Base-by-base conservation (phyloP, 305 asterid species). In the Ajuga reptans region DNA sequence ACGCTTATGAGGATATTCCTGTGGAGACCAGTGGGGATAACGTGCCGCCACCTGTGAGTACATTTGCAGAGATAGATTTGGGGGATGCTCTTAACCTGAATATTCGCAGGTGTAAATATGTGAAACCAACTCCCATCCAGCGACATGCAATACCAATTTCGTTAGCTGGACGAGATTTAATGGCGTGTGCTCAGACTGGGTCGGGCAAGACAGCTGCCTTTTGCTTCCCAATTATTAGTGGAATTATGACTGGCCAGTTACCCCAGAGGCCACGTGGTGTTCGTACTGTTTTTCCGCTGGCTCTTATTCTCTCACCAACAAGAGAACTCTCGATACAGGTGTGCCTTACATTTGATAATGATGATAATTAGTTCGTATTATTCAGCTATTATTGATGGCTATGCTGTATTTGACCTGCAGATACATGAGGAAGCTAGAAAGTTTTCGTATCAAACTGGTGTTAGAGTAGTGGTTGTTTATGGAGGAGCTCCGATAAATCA, bases 171-270 rank as follows among this genome's bases (percentile, higher is more conserved):
- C 78, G 95, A 64, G 95, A 87, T 77, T 69, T 87, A 74, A 87
- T 87, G 95, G 95, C 95, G 52, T 87, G 95, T 75, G 95, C 95
- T 62, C 95, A 87, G 79, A 87, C 95, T 6, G 95, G 95, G n/a
- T 87, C 91, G 3, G 95, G 95, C n/a, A 87, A 87, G 84, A 87
- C 95, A 0, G 94, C 91, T 2, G 94, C 94, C 4, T 87, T 87
- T 79, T 87, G 94, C 83, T 87, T 87, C 79, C 94, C 94, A 3
- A 85, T 87, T 45, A 87, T 87, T 56, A 79, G 89, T 77, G 91
- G 94, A 73, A 87, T 87, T 75, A 75, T 87, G 80, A 82, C 61
- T 56, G 89, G 87, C 12, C 41, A 75, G 17, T 66, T 74, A 55
- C 77, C 86, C 12, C 77, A 82, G 41, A 85, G 87, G 69, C 89